These are phyloP conservation scores for Peziza echinospora DNA, from an alignment of 495 filamentous ascomycete species.

Conservation along the genomic window DNA sequence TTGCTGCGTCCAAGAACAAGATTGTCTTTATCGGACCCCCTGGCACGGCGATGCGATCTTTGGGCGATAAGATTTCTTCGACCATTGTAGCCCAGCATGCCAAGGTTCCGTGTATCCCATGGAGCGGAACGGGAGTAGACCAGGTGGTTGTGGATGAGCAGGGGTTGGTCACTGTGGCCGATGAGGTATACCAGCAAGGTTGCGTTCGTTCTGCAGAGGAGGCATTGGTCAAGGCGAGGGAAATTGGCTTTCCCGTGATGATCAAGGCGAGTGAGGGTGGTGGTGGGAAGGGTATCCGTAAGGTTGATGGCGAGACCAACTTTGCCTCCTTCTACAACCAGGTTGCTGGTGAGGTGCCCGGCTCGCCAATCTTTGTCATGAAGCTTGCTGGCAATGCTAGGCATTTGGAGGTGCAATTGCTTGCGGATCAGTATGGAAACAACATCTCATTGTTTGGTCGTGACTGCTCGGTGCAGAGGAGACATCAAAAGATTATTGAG, in stretches of 20 bases:
- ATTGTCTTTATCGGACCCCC: conserved; percentile 98
- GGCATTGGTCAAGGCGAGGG: conserved; percentile 60
- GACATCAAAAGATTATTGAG: conserved; percentile 99
- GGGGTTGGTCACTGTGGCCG: conserved; percentile 79
- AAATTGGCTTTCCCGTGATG: conserved; percentile 98
- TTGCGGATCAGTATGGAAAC: conserved; percentile 98
- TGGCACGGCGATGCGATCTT: conserved; percentile 92
- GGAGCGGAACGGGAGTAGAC: conserved; percentile 85
- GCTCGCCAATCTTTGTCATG: conserved; percentile 99
- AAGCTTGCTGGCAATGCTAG: conserved; percentile 91
- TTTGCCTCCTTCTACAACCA: conserved; percentile 79
- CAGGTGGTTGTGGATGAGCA: conserved; percentile 54
- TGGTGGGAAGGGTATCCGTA: conserved; percentile 97
- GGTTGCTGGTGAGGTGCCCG: conserved; percentile 92
- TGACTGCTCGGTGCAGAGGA: conserved; percentile 95
- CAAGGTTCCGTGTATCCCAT: conserved; percentile 90
- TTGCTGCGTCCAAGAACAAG: conserved; percentile 89
- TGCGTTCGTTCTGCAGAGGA: conserved; percentile 77
- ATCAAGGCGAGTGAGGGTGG: conserved; percentile 99
- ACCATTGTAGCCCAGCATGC: conserved; percentile 98
- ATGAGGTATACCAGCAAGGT: conserved; percentile 70
- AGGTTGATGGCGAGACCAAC: conserved; percentile 66
- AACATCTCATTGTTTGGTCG: conserved; percentile 96
- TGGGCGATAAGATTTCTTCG: conserved; percentile 98
- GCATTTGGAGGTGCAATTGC: conserved; percentile 90